A percentile compares a stretch with the other conserved stretches of the same genome.
These are phyloP conservation scores for Stylonectria norvegica DNA, from an alignment of 2,329 filamentous ascomycete genomes.

Conservation along the genomic window DNA sequence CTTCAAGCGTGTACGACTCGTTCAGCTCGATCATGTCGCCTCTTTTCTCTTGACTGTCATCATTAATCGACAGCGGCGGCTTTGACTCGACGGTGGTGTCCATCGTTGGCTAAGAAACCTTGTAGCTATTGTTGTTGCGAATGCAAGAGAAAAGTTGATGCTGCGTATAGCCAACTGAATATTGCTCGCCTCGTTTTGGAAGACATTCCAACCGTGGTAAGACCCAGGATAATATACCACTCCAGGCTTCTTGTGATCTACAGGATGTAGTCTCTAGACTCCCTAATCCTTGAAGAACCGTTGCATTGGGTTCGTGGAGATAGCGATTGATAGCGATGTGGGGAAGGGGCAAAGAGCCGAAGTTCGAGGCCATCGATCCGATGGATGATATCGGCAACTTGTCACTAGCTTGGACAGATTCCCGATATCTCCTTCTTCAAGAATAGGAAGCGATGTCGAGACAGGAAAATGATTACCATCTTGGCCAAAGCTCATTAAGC, in stretches of 20 bases:
- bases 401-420: conserved; percentile 5
- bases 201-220: no score
- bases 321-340: conserved; percentile 7
- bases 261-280: no score
- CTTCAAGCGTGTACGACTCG: conserved; percentile 22
- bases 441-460: conserved; percentile 1
- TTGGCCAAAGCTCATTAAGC: no score
- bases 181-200: no score
- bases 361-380: conserved; percentile 10
- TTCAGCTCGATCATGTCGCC: conserved; percentile 10
- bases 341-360: conserved; percentile 10
- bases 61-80: not conserved
- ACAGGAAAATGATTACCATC: no score
- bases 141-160: not conserved
- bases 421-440: conserved; percentile 5
- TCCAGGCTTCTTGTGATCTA: no score
- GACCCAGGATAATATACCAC: no score
- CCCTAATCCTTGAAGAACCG: no score
- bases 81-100: conserved; percentile 6
- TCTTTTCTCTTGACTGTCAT: conserved; percentile 7
- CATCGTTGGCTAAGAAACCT: not conserved
- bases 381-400: conserved; percentile 7
- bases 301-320: not conserved
- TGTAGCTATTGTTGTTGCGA: no score
- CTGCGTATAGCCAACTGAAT: no score